Base-by-base conservation (phyloP, 345 rosid genomes). In the Chamaenerion angustifolium region DNA sequence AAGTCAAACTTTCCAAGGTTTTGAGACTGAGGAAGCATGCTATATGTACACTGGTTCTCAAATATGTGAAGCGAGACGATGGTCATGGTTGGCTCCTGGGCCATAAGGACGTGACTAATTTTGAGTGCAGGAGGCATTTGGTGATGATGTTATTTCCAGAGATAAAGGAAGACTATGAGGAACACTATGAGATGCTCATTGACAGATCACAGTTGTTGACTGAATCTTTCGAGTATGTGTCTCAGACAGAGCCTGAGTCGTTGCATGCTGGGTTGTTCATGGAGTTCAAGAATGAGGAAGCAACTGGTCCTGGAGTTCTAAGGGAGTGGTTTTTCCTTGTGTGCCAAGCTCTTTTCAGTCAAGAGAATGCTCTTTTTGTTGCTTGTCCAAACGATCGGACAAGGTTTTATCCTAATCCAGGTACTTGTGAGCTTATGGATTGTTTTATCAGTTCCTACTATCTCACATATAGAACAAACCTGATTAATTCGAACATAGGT, bases 231-330 rank as follows among this genome's bases (percentile, higher is more conserved):
- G 79, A 76, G 70, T 92, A 92, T 67, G 79, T 92, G 42, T 55
- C 58, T 15, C 64, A 65, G 13, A 89, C 96, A 9, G 76, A 71
- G 7, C 77, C 75, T 46, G 83, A 80, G 7, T 57, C 79, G 45
- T 66, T 92, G 51, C 95, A 58, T 71, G 69, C 81, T 63, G 82
- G 90, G 56, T 71, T 92, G 53, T 82, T 75, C 60, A 76, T 92
- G 95, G 95, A 92, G 64, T 92, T 92, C 63, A 84, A 87, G 60
- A 84, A 84, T 48, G 98, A 92, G 78, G 95, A 87, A 77, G 98
- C 98, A 42, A 83, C 98, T 59, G 98, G 98, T 65, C 84, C 98
- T 50, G 98, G 93, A 54, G 98, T 86, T 23, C 57, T 80, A 55
- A 69, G 98, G 40, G 85, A 92, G 62, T 92, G 98, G 96, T 82